phyloP scores from a whole-genome alignment of 345 rosid species.

The Garcia nutans region DNA sequence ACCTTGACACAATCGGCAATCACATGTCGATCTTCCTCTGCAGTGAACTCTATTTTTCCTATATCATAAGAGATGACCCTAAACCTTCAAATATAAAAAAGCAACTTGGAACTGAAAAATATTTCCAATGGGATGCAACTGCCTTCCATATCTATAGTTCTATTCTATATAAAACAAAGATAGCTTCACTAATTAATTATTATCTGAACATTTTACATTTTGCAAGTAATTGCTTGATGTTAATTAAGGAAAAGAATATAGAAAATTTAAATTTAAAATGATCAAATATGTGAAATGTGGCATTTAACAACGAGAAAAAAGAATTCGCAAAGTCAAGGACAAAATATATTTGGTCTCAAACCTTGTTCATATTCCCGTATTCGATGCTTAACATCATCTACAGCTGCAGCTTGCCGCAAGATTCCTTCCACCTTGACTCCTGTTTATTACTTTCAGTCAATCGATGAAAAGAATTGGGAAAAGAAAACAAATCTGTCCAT shows the following conservation, averaged over 20 bases:
- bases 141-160: conserved; percentile 14
- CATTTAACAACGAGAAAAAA: conserved; percentile 7
- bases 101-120: background rate
- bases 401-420: conserved; percentile 98
- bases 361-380: conserved; percentile 93
- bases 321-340: conserved; percentile 3
- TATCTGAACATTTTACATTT: conserved; percentile 7
- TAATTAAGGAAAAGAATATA: background rate
- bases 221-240: background rate
- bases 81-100: conserved; percentile 1
- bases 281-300: background rate
- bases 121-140: background rate
- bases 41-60: conserved; percentile 75
- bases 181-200: background rate
- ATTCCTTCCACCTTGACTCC: conserved; percentile 92
- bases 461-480: conserved; percentile 19
- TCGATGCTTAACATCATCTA: conserved; percentile 87
- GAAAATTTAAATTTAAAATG: conserved; percentile 7
- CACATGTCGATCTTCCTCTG: conserved; percentile 83
- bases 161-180: conserved; percentile 1
- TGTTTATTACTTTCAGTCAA: conserved; percentile 34
- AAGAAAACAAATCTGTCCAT: background rate
- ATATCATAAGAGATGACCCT: conserved; percentile 28
- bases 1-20: conserved; percentile 97
- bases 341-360: conserved; percentile 30